These are phyloP conservation scores for Platanthera guangdongensis DNA, from an alignment of 106 monocot genomes.

Conservation along the genomic window DNA sequence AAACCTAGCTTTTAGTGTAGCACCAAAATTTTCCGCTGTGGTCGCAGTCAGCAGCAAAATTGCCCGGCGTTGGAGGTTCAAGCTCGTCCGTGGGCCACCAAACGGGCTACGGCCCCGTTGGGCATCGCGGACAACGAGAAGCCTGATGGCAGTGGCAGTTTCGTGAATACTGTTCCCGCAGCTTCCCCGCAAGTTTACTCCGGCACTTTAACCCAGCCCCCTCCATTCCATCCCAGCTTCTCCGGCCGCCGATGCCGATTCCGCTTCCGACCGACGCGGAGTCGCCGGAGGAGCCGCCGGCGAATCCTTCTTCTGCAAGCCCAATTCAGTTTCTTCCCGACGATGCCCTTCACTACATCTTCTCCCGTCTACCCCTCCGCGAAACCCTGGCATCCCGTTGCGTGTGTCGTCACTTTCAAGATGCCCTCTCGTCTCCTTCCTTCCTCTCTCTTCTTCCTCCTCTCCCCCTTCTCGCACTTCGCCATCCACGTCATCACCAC, in stretches of 20 bases:
- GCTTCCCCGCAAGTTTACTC: neutral
- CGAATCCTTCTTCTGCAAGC: neutral
- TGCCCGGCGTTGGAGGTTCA: too few relatives aligned
- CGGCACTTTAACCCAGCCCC: neutral
- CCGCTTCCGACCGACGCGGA: neutral
- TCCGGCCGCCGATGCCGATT: neutral
- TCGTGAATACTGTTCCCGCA: neutral
- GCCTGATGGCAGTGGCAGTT: neutral
- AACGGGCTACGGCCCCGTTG: too few relatives aligned
- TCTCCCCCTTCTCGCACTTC: constrained; percentile 55
- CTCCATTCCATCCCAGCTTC: neutral
- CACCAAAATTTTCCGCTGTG: too few relatives aligned
- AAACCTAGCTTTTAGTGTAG: too few relatives aligned
- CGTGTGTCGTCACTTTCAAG: constrained; percentile 38
- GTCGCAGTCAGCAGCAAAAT: too few relatives aligned
- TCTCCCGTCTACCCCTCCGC: constrained; percentile 48
- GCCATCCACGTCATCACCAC: constrained; percentile 29
- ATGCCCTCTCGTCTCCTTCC: constrained; percentile 31
- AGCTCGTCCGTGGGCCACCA: too few relatives aligned
- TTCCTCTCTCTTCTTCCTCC: constrained; percentile 41
- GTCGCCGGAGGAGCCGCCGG: neutral
- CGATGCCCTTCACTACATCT: constrained; percentile 53
- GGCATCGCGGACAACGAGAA: neutral
- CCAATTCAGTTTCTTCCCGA: constrained; percentile 44
- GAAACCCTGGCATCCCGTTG: constrained; percentile 36